A percentile compares a stretch with the other conserved stretches of the same genome.
Evolutionary conservation across 1,139 yeast species (phyloP).

Genomic region (Pichia sp.): DNA sequence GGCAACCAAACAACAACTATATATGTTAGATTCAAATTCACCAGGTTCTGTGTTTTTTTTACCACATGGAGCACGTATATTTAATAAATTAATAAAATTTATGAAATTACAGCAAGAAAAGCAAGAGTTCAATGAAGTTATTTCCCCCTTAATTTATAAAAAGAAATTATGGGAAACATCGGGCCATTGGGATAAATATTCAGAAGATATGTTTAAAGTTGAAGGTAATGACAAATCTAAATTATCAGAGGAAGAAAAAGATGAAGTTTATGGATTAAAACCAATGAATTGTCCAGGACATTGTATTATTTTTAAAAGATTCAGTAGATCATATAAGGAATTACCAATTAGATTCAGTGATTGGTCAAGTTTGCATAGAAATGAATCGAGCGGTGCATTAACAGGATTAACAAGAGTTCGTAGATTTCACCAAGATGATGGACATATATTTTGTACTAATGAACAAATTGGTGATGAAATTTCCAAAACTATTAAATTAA

Average conservation of each 20-base stretch:
- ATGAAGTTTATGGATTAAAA: conserved; percentile 62
- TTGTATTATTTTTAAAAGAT: conserved; percentile 77
- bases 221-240: conserved; percentile 38
- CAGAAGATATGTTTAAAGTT: conserved; percentile 90
- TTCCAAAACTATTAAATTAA: conserved; percentile 68
- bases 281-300: conserved; percentile 99
- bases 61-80: conserved; percentile 85
- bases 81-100: conserved; percentile 69
- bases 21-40: conserved; percentile 67
- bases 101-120: conserved; percentile 78
- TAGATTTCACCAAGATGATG: conserved; percentile 98
- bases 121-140: conserved; percentile 87
- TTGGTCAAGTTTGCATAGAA: conserved; percentile 91
- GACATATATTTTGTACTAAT: conserved; percentile 90
- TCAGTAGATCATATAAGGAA: conserved; percentile 90
- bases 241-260: conserved; percentile 21
- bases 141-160: conserved; percentile 87
- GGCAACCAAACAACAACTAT: conserved; percentile 63
- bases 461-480: conserved; percentile 86
- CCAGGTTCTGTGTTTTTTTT: conserved; percentile 88
- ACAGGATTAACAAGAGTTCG: conserved; percentile 92
- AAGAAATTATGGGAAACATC: conserved; percentile 82
- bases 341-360: conserved; percentile 96
- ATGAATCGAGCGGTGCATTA: conserved; percentile 88
- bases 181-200: conserved; percentile 95